These are phyloP conservation scores for Orbilia oligospora DNA, from an alignment of 2,329 filamentous ascomycete species.

Conservation along the genomic window DNA sequence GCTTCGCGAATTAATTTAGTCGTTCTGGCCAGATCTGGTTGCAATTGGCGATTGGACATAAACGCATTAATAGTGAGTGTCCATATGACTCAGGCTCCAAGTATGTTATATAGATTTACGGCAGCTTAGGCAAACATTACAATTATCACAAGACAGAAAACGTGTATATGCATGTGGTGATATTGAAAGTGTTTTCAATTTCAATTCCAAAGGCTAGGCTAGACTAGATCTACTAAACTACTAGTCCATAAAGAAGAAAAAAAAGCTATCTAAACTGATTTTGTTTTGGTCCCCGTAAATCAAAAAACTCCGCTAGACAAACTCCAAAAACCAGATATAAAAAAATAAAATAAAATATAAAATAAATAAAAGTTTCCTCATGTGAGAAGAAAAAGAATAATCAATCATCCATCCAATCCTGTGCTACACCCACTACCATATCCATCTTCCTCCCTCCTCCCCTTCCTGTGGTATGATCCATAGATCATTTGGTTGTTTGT, in stretches of 20 bases:
- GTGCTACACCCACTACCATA: conserved; percentile 1
- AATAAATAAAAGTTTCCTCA: neutral
- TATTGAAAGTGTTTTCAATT: neutral
- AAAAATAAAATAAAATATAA: too few species aligned
- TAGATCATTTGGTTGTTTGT: conserved; percentile 1
- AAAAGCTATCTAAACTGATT: neutral
- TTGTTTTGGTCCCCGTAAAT: neutral
- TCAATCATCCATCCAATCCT: conserved; percentile 4
- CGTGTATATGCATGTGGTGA: neutral
- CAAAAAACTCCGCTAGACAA: neutral
- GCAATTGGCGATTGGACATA: too few species aligned
- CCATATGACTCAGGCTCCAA: too few species aligned
- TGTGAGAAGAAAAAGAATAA: neutral
- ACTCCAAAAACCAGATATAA: neutral
- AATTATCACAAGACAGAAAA: too few species aligned
- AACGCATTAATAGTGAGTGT: too few species aligned
- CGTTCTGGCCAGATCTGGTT: too few species aligned
- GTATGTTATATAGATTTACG: too few species aligned
- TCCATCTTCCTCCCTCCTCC: neutral
- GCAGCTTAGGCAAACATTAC: too few species aligned
- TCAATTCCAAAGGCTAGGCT: neutral
- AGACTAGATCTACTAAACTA: neutral
- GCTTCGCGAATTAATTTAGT: too few species aligned
- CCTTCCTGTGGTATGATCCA: neutral
- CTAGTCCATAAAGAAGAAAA: neutral